These are phyloP conservation scores for Cardiospermum halicacabum DNA, from an alignment of 345 rosid species.

Conservation along the genomic window DNA sequence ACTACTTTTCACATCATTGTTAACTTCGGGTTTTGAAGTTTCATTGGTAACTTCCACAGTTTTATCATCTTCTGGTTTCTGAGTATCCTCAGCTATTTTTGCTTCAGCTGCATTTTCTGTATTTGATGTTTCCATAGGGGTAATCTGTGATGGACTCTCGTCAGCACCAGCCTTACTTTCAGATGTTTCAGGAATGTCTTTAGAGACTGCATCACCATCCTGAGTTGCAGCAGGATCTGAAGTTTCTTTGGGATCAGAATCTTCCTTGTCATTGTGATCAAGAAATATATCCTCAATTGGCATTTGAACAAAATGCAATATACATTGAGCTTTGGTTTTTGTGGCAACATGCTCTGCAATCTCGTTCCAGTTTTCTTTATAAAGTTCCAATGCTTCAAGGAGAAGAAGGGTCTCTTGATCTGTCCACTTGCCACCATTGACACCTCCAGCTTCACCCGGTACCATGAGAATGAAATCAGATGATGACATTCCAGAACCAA, in stretches of 20 bases:
- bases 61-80: constrained; percentile 34
- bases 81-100: constrained; percentile 34
- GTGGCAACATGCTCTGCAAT: constrained; percentile 99
- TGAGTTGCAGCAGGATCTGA: constrained; percentile 29
- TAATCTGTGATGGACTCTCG: constrained; percentile 42
- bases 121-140: constrained; percentile 43
- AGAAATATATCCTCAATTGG: constrained; percentile 88
- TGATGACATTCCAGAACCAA: constrained; percentile 82
- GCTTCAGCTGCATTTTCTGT: constrained; percentile 47
- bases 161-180: constrained; percentile 38
- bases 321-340: constrained; percentile 94
- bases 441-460: constrained; percentile 80
- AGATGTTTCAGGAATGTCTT: constrained; percentile 51
- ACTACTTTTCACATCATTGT: constrained; percentile 33
- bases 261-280: constrained; percentile 40
- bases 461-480: constrained; percentile 98
- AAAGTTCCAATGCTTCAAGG: constrained; percentile 94
- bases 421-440: constrained; percentile 90
- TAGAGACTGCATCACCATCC: constrained; percentile 33
- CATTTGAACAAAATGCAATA: constrained; percentile 96
- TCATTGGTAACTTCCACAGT: constrained; percentile 34
- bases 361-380: constrained; percentile 94
- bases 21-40: constrained; percentile 34
- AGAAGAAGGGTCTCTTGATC: constrained; percentile 99
- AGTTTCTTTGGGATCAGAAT: constrained; percentile 43